These are phyloP conservation scores for Psilocybe subaeruginosa DNA, from an alignment of 768 basidiomycete genomes.

Conservation along the genomic window DNA sequence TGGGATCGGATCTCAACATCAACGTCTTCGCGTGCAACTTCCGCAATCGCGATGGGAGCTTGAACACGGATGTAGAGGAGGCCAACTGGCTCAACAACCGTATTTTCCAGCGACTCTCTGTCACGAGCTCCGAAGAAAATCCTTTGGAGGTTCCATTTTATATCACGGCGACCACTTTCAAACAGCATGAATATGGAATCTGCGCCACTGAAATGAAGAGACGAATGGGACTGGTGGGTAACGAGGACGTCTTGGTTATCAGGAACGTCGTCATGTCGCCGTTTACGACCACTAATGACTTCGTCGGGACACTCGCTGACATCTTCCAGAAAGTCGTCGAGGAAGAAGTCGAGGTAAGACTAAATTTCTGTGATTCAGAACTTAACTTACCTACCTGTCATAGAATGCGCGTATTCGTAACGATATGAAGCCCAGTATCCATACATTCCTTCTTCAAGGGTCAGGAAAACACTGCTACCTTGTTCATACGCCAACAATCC, in stretches of 20 bases:
- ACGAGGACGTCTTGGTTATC: slow-evolving; percentile 36
- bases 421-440: slow-evolving; percentile 27
- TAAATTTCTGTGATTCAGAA: background rate
- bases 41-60: slow-evolving; percentile 23
- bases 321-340: slow-evolving; percentile 33
- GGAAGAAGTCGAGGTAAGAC: slow-evolving; percentile 28
- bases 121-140: slow-evolving; percentile 27
- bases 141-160: slow-evolving; percentile 26
- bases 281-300: slow-evolving; percentile 32
- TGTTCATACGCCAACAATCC: slow-evolving; percentile 35
- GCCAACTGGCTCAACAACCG: slow-evolving; percentile 43
- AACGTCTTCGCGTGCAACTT: slow-evolving; percentile 50
- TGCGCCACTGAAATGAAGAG: slow-evolving; percentile 38
- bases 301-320: slow-evolving; percentile 31
- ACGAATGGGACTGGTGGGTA: slow-evolving; percentile 32
- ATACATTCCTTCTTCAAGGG: slow-evolving; percentile 41
- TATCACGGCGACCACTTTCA: slow-evolving; percentile 33
- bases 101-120: slow-evolving; percentile 40
- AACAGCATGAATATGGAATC: slow-evolving; percentile 33
- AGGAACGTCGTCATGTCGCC: slow-evolving; percentile 45
- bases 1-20: slow-evolving; percentile 46
- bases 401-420: slow-evolving; percentile 25
- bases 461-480: slow-evolving; percentile 29
- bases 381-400: background rate
- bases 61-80: slow-evolving; percentile 40